Evolutionary conservation across 768 basidiomycete species (phyloP), one percentile per base, ranked within the genome.

Genomic region (Termitomyces sp.): DNA sequence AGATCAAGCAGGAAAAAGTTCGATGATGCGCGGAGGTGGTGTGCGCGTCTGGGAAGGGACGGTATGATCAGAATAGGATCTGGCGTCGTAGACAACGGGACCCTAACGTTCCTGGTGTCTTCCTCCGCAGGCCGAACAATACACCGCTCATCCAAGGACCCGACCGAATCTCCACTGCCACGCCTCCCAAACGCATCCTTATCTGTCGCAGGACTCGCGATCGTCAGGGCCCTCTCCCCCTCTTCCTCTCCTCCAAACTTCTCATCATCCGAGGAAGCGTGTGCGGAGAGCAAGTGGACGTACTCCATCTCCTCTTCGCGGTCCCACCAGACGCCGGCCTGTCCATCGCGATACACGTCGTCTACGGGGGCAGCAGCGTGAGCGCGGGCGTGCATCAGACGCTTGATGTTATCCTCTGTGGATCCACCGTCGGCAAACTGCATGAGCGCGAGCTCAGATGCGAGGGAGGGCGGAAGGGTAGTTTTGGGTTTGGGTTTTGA

Each of bases 261-360:
- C n/a, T 65, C 66, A 47, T 61, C 58, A 30, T 64, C 67, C 12
- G 69, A 64, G 2, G 40, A 22, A 1, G 28, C 22, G 34, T 49
- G 44, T 24, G 71, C 74, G 43, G 68, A 71, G 30, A 90, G 74
- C 9, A 90, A 76, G 54, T 81, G 83, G 14, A 76, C 72, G 58
- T 83, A 87, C 63, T 90, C 88, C 76, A 78, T 74, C 62, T 84
- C 80, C 66, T 90, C 88, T 11, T 86, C 85, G 52, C 77, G 79
- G 60, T 90, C 88, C 74, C 79, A 77, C 85, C 87, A 90, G 14
- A 88, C 51, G 0, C 81, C 79, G 22, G 85, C 86, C 24, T 77
- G 72, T 0, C 69, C 82, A 53, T 89, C 86, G 17, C 82, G 75
- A 67, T 80, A 79, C 3, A 85, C 78, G 47, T 78, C 83, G 1